Base-by-base conservation (phyloP, 2,329 filamentous ascomycete species). In the Fusarium fujikuroi region DNA sequence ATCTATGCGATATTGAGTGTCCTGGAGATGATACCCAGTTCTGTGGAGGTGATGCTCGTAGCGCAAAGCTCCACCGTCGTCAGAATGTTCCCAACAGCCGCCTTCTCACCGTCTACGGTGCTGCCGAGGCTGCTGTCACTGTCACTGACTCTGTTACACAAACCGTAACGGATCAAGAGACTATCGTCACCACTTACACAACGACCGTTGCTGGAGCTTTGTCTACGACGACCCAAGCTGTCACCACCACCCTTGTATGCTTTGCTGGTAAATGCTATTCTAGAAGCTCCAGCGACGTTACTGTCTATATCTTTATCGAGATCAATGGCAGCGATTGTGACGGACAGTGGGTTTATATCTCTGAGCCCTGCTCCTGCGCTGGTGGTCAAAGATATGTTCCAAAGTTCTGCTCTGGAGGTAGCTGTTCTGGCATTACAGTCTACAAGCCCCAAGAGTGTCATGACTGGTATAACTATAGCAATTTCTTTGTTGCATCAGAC, bases 71-170 rank as follows among this genome's bases (percentile, higher is more conserved):
- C 39, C 39, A 40, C 21, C 21, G 39, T 40, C 39, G 21, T 15
- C 39, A 40, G n/a, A n/a, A n/a, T 7, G 39, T 42, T 12, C 39
- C 74, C 69, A 67, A 57, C 64, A 72, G 40, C 46, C 57, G 76
- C n/a, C 69, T 69, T 40, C 71, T 77, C 9, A 76, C 75, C 16
- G 72, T 76, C 60, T 76, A 72, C 43, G 8, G 70, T 39, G 46
- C 40, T 14, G 4, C 53, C 16, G 52, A 42, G 32, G 34, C 21
- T 19, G 49, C 34, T 6, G 32, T 63, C 9, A 58, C 61, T 21
- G 21, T 66, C 32, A 63, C 50, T 10, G 32, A 61, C 16, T n/a
- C 56, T 16, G 15, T 57, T 30, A 63, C 57, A 5, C 66, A 59
- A 14, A 73, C 72, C 3, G 60, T 54, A n/a, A 75, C 69, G 16